These are phyloP conservation scores for Neocallimastix lanati DNA, from an alignment of 192 early-diverging fungal species.

Conservation along the genomic window DNA sequence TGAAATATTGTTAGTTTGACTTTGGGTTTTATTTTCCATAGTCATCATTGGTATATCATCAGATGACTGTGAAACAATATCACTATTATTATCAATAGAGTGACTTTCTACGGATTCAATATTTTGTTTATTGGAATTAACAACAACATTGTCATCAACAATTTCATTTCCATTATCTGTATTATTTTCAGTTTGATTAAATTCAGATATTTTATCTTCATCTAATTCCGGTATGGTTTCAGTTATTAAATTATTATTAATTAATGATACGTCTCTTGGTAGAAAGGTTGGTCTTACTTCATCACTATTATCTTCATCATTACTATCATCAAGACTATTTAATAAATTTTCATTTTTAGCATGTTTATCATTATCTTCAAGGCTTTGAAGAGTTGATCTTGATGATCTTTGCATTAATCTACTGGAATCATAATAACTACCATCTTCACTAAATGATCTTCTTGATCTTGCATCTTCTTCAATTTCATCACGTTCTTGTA, in stretches of 20 bases:
- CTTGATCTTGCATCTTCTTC: not conserved
- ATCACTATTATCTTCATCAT: not conserved
- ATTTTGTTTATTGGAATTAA: not conserved
- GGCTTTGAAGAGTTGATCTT: not conserved
- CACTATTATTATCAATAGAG: not conserved
- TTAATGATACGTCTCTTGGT: not conserved
- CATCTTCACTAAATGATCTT: not conserved
- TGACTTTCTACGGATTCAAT: not conserved
- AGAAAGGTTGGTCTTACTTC: not conserved
- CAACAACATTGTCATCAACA: not conserved
- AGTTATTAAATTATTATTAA: not conserved
- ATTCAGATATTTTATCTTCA: not conserved
- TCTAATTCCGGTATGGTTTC: not conserved
- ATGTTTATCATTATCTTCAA: not conserved
- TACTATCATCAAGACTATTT: not conserved
- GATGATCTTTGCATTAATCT: not conserved
- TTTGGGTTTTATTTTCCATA: too few species aligned
- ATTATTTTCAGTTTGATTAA: not conserved
- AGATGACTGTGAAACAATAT: too few species aligned
- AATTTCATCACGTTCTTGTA: not conserved
- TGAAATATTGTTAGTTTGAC: too few species aligned
- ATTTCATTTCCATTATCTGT: too few species aligned
- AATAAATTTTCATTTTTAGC: not conserved
- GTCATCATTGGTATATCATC: too few species aligned
- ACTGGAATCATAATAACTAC: not conserved